Conservation (phyloP, 345 rosid genomes). For the Brassica incana region DNA sequence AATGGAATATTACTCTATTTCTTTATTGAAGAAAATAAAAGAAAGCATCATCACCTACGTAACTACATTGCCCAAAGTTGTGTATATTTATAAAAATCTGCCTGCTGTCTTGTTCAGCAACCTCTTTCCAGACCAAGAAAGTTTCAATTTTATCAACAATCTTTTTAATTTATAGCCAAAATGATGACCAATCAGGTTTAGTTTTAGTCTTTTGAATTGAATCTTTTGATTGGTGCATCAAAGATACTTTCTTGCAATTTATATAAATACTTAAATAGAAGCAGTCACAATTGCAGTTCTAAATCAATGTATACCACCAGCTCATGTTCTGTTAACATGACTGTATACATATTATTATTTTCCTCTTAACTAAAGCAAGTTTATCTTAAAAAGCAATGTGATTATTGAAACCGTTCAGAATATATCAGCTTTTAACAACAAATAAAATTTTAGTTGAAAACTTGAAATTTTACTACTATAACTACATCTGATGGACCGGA, state of each 20-base stretch:
- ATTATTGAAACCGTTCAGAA: neutral
- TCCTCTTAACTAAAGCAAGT: neutral
- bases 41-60: constrained; percentile 38
- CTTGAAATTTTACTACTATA: neutral
- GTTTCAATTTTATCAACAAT: neutral
- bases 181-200: neutral
- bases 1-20: constrained; percentile 34
- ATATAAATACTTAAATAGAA: neutral
- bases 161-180: neutral
- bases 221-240: constrained; percentile 20
- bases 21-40: constrained; percentile 16
- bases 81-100: neutral
- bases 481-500: neutral
- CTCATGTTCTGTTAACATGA: neutral
- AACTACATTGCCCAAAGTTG: constrained; percentile 24
- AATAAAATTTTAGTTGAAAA: neutral
- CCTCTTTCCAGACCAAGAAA: neutral
- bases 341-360: neutral
- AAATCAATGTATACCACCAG: neutral
- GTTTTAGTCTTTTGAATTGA: neutral
- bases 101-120: neutral
- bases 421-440: neutral
- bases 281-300: constrained; percentile 3
- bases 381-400: neutral
- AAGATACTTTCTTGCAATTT: constrained; percentile 5